These are phyloP conservation scores for Silene vulgaris DNA, from an alignment of 179 eudicot genomes.

Conservation along the genomic window DNA sequence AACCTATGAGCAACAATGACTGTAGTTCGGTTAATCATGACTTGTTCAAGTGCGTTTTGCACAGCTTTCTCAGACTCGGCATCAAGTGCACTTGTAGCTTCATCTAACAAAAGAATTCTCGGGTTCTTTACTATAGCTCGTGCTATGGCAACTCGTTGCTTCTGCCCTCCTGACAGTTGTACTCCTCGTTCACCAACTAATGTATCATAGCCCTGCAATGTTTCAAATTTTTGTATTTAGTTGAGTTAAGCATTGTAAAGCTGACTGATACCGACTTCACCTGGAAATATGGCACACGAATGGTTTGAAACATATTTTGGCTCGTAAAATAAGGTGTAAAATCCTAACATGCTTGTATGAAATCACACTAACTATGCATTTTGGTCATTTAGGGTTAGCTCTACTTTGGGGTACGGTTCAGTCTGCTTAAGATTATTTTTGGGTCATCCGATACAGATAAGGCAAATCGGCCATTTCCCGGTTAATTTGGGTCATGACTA, in stretches of 20 bases:
- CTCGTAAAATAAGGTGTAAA: too few relatives aligned
- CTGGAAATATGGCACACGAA: not conserved
- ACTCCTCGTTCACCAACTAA: slow-evolving; percentile 28
- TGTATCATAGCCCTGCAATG: slow-evolving; percentile 28
- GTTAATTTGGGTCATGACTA: too few relatives aligned
- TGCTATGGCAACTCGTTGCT: slow-evolving; percentile 30
- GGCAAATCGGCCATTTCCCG: too few relatives aligned
- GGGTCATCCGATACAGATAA: too few relatives aligned
- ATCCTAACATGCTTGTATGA: too few relatives aligned
- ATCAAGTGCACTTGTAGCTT: slow-evolving; percentile 35
- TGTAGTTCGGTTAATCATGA: slow-evolving; percentile 29
- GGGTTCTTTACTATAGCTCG: slow-evolving; percentile 29
- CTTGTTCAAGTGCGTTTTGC: slow-evolving; percentile 26
- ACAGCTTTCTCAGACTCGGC: slow-evolving; percentile 30
- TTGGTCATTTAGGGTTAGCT: too few relatives aligned
- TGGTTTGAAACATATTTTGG: too few relatives aligned
- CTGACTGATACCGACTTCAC: not conserved
- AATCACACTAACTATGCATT: too few relatives aligned
- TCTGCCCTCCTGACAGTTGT: slow-evolving; percentile 31
- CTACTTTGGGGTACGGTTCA: too few relatives aligned
- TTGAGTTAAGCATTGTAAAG: not conserved
- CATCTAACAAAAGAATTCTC: slow-evolving; percentile 24
- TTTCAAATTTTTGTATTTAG: not conserved
- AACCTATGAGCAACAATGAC: slow-evolving; percentile 28
- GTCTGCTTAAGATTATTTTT: too few relatives aligned